Conservation (phyloP, 2,329 filamentous ascomycete species). For the Talaromyces amestolkiae region DNA sequence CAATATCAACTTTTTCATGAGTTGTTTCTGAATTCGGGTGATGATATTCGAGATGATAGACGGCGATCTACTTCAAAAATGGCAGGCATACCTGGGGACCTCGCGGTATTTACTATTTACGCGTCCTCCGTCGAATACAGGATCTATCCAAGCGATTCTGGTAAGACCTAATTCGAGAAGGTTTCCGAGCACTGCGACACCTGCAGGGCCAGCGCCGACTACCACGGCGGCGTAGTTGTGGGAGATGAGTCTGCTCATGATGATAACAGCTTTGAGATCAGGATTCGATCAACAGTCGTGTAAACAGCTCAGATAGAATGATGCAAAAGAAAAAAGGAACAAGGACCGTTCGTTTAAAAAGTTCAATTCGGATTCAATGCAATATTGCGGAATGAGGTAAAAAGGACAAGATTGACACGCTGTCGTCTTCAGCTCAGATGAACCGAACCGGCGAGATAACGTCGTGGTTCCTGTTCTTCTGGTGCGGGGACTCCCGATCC, state of each 20-base stretch:
- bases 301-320: background rate
- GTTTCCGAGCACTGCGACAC: constrained; percentile 61
- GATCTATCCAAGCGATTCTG: constrained; percentile 61
- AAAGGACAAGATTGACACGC: background rate
- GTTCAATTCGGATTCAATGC: background rate
- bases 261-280: background rate
- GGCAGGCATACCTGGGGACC: constrained; percentile 51
- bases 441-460: background rate
- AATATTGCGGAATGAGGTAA: background rate
- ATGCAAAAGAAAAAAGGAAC: background rate
- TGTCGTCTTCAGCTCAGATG: background rate
- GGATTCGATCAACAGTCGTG: background rate
- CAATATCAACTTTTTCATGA: background rate
- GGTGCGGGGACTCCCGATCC: background rate
- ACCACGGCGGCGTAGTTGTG: constrained; percentile 54
- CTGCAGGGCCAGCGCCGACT: constrained; percentile 58
- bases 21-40: no score
- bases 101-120: constrained; percentile 58
- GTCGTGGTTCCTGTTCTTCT: constrained; percentile 1
- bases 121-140: constrained; percentile 54
- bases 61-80: background rate
- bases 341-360: background rate
- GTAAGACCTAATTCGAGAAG: constrained; percentile 51
- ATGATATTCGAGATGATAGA: background rate
- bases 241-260: constrained; percentile 26